These are phyloP conservation scores for Lagerstroemia speciosa DNA, from an alignment of 345 rosid genomes.

Conservation along the genomic window DNA sequence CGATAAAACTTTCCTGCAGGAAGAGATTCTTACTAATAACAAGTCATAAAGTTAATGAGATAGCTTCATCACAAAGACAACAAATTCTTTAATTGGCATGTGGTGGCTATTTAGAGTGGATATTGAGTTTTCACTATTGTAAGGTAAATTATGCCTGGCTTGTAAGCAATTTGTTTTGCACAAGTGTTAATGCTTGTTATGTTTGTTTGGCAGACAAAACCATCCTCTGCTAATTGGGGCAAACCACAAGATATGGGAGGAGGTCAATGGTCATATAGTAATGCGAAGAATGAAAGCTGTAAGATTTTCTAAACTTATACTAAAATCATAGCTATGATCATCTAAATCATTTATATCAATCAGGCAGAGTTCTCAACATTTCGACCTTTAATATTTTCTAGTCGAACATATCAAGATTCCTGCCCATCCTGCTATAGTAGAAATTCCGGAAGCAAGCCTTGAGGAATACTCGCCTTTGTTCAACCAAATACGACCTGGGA, in stretches of 20 bases:
- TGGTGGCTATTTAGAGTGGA: no score
- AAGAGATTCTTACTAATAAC: no score
- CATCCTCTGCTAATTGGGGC: conserved; percentile 25
- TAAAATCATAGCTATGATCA: neutral
- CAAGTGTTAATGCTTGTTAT: conserved; percentile 4
- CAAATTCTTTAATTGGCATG: neutral
- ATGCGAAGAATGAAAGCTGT: conserved; percentile 6
- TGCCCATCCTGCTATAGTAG: conserved; percentile 28
- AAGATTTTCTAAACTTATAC: neutral
- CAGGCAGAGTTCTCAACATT: conserved; percentile 16
- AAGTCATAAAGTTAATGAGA: neutral
- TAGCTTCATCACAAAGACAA: neutral
- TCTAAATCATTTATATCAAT: neutral
- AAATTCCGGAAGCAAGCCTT: conserved; percentile 23
- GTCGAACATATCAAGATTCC: conserved; percentile 32
- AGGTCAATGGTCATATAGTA: conserved; percentile 26
- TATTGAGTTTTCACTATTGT: neutral
- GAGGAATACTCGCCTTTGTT: conserved; percentile 27
- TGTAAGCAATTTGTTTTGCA: neutral
- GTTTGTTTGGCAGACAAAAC: conserved; percentile 35
- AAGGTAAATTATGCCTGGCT: neutral
- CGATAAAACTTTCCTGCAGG: neutral
- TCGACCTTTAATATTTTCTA: conserved; percentile 37
- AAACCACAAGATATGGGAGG: conserved; percentile 23
- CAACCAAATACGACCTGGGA: conserved; percentile 25